Base-by-base conservation (phyloP, 2,329 filamentous ascomycete species). In the Hypoxylon sp. region DNA sequence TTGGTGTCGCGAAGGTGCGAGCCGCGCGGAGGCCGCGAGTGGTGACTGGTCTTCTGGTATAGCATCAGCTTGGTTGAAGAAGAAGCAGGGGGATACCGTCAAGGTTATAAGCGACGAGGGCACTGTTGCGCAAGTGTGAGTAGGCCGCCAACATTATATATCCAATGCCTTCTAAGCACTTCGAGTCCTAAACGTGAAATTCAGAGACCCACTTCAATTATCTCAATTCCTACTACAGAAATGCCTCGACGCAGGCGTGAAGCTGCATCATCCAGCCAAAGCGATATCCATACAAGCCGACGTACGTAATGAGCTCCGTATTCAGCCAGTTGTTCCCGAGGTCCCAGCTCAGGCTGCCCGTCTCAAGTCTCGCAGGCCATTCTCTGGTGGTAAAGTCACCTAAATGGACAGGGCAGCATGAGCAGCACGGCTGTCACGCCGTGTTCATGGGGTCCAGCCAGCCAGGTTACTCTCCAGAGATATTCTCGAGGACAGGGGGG, bases 321-420 rank as follows among this genome's bases (percentile, higher is more conserved):
- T 91, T 93, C 75, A 72, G 80, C 1, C 80, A 82, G 0, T 84
- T 95, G 14, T 94, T 95, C 74, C 87, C 87, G 0, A 73, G 77
- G 0, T 84, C 90, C 0, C 74, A 73, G 2, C 74, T 84, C 1
- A 76, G 80, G 10, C 79, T 94, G 21, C 87, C 89, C 0, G 82
- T 93, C 45, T 80, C 82, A 2, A 84, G 87, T 17, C 80, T 94
- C 4, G 90, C 91, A 0, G 93, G 92, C 0, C 89, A 94, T 78
- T 93, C 90, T 17, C 79, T 95, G 7, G 85, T 94, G 2, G 79
- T 94, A 3, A 85, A 82, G 63, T 88, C 87, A 5, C 87, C 90
- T 1, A 81, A 84, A 52, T 87, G 84, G 84, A 78, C 82, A 65
- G 66, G 75, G 3, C 76, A 80, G 11, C 56, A 84, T n/a, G 82